A percentile compares a stretch with the other conserved stretches of the same genome.
These are phyloP conservation scores for Parachaetomium inaequale DNA, from an alignment of 495 filamentous ascomycete genomes.

Conservation along the genomic window DNA sequence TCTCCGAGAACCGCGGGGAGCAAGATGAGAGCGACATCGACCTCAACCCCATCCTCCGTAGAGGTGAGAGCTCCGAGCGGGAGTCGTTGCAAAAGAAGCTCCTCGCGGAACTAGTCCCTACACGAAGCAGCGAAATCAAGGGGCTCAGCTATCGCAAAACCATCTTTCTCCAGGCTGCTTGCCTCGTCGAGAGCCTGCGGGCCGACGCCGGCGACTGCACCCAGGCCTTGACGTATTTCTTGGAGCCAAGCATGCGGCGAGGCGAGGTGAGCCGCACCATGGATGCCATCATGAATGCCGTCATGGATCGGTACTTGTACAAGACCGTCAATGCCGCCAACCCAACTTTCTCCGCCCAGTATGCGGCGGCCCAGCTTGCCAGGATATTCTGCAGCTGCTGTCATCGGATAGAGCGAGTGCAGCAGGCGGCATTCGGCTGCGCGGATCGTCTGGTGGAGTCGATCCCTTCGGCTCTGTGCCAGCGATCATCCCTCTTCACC, in stretches of 20 bases:
- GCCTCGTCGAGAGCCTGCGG: conserved; percentile 79
- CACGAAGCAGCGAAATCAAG: conserved; percentile 70
- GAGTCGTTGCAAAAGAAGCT: conserved; percentile 74
- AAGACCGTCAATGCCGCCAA: conserved; percentile 65
- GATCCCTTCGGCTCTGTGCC: conserved; percentile 86
- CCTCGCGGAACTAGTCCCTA: conserved; percentile 67
- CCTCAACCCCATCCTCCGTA: conserved; percentile 82
- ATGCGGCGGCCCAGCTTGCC: conserved; percentile 82
- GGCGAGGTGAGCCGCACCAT: conserved; percentile 81
- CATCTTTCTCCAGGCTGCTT: conserved; percentile 85
- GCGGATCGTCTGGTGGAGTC: conserved; percentile 79
- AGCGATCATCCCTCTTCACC: conserved; percentile 83
- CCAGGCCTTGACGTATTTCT: conserved; percentile 82
- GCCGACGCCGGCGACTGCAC: conserved; percentile 82
- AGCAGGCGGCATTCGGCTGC: conserved; percentile 73
- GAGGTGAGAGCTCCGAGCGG: conserved; percentile 73
- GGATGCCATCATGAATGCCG: conserved; percentile 71
- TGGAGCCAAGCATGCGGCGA: conserved; percentile 78
- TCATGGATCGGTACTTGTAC: conserved; percentile 68
- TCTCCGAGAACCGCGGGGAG: conserved; percentile 78
- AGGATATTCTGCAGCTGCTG: conserved; percentile 82
- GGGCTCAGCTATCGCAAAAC: conserved; percentile 77
- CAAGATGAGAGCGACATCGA: conserved; percentile 93
- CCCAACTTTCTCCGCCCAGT: conserved; percentile 74
- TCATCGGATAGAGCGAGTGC: conserved; percentile 84